phyloP scores from a whole-genome alignment of 2,329 filamentous ascomycete species.

The Curvularia sp. region DNA sequence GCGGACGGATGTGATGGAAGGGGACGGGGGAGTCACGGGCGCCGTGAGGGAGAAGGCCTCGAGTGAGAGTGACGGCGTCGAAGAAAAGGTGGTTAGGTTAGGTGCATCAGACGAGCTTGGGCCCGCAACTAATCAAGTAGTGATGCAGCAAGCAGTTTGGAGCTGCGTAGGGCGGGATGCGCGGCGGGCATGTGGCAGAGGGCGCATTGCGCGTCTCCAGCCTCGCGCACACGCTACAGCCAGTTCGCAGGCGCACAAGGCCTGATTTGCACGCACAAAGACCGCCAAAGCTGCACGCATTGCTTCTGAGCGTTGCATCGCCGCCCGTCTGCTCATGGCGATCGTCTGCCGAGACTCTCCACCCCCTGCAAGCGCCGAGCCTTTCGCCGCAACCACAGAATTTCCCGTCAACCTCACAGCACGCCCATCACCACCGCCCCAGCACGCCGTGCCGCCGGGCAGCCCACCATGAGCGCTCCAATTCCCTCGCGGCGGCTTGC shows the following conservation, averaged over 20 bases:
- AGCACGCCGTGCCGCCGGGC: slow-evolving; percentile 30
- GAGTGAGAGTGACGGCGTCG: slow-evolving; percentile 16
- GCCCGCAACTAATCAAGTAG: slow-evolving; percentile 32
- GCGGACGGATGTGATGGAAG: slow-evolving; percentile 24
- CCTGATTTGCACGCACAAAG: slow-evolving; percentile 2
- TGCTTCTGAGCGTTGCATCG: slow-evolving; percentile 23
- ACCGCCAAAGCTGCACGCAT: slow-evolving; percentile 18
- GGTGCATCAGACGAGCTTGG: slow-evolving; percentile 32
- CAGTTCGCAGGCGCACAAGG: slow-evolving; percentile 1
- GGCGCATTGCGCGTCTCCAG: slow-evolving; percentile 2
- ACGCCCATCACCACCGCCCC: slow-evolving; percentile 26
- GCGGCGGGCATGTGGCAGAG: slow-evolving; percentile 2
- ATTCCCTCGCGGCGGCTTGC: slow-evolving; percentile 68
- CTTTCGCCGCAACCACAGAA: slow-evolving; percentile 24
- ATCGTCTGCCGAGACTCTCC: slow-evolving; percentile 20
- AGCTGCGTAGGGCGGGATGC: slow-evolving; percentile 12
- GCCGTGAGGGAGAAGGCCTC: slow-evolving; percentile 22
- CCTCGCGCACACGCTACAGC: slow-evolving; percentile 10
- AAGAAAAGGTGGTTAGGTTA: slow-evolving; percentile 34
- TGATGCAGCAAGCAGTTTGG: slow-evolving; percentile 28
- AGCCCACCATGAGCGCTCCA: slow-evolving; percentile 67
- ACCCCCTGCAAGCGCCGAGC: slow-evolving; percentile 20
- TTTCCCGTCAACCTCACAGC: slow-evolving; percentile 22
- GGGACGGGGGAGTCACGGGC: slow-evolving; percentile 18
- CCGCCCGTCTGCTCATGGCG: slow-evolving; percentile 13